Conservation (phyloP, 805 yeast genomes). For the Ogataea ganodermae region DNA sequence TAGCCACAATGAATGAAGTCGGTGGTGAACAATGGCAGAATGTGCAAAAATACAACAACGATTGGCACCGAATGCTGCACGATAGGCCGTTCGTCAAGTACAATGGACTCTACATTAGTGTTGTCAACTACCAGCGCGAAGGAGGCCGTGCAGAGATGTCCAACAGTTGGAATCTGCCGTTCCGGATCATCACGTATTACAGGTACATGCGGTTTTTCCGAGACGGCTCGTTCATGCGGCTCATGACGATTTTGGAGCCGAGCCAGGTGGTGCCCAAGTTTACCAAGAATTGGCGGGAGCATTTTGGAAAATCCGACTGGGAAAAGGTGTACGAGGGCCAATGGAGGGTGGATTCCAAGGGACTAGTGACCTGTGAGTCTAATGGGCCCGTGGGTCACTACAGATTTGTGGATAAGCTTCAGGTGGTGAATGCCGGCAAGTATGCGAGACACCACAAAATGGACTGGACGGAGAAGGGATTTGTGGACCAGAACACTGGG, state of each 20-base stretch:
- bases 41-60: constrained; percentile 42
- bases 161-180: constrained; percentile 69
- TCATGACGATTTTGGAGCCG: constrained; percentile 76
- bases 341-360: constrained; percentile 61
- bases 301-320: constrained; percentile 26
- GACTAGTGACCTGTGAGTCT: constrained; percentile 50
- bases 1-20: constrained; percentile 40
- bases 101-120: constrained; percentile 83
- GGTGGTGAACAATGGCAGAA: constrained; percentile 36
- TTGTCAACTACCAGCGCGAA: constrained; percentile 79
- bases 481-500: constrained; percentile 33
- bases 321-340: constrained; percentile 48
- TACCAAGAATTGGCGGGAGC: constrained; percentile 27
- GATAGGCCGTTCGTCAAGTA: constrained; percentile 78
- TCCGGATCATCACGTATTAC: constrained; percentile 83
- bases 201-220: constrained; percentile 80
- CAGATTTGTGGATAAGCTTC: constrained; percentile 61
- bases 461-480: constrained; percentile 68
- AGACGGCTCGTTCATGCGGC: constrained; percentile 72
- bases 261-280: constrained; percentile 60
- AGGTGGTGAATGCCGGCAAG: constrained; percentile 60
- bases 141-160: constrained; percentile 74
- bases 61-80: constrained; percentile 54
- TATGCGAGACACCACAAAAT: constrained; percentile 64
- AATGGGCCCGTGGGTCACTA: constrained; percentile 64